A percentile compares a stretch with the other conserved stretches of the same genome.
Evolutionary conservation across 306 rosid species (phyloP).

Genomic region (Trifolium dubium): DNA sequence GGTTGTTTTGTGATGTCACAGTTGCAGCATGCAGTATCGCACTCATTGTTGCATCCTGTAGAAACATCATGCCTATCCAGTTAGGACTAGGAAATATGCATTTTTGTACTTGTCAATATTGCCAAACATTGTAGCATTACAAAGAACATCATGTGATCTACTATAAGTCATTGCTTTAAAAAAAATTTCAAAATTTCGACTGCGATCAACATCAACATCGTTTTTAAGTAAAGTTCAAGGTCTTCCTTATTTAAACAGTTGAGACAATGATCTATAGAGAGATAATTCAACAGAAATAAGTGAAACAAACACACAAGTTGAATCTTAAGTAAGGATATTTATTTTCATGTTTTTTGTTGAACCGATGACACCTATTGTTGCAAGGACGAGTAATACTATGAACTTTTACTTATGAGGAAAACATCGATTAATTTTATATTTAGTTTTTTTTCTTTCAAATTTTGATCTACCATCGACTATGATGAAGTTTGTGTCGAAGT

Average conservation of each 20-base stretch:
- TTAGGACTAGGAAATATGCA: slow-evolving; percentile 4
- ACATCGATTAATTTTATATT: no score
- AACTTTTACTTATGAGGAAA: no score
- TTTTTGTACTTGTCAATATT: neutral
- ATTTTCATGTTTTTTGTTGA: neutral
- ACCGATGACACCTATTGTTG: neutral
- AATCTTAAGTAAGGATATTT: neutral
- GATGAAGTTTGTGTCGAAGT: no score
- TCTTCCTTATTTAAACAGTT: no score
- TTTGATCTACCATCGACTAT: no score
- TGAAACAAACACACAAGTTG: neutral
- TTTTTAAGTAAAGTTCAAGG: no score
- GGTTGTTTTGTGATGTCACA: slow-evolving; percentile 73
- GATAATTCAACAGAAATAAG: neutral
- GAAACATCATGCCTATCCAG: slow-evolving; percentile 15
- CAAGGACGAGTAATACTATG: neutral
- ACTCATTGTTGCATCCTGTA: slow-evolving; percentile 91
- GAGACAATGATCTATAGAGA: no score
- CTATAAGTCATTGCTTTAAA: no score
- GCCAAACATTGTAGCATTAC: neutral
- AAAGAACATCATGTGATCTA: neutral
- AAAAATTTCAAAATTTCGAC: no score
- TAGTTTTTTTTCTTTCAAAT: no score
- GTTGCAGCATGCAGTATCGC: slow-evolving; percentile 77
- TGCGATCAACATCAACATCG: no score